Evolutionary conservation across 768 basidiomycete genomes (phyloP).

Genomic region (Tricholoma sp.): DNA sequence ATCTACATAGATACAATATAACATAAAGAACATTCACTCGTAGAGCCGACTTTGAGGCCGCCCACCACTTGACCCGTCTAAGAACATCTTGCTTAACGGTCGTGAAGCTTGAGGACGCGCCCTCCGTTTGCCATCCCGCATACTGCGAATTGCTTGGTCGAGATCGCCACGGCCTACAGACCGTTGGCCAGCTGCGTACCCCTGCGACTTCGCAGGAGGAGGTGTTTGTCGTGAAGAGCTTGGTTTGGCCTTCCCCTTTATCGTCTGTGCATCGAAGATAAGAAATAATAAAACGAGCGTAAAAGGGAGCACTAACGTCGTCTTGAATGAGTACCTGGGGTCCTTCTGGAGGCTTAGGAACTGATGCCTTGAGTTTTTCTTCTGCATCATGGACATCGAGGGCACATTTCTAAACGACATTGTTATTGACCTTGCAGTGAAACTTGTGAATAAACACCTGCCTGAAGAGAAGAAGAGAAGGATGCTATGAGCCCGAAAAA

Average conservation of each 20-base stretch:
- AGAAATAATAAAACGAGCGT: not conserved
- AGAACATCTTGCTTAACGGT: slow-evolving; percentile 75
- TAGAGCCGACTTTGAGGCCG: slow-evolving; percentile 29
- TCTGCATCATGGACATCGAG: slow-evolving; percentile 57
- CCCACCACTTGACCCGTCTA: slow-evolving; percentile 49
- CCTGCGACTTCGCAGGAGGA: slow-evolving; percentile 31
- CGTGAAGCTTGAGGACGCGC: slow-evolving; percentile 35
- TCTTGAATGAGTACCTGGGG: slow-evolving; percentile 14
- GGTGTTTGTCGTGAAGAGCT: slow-evolving; percentile 22
- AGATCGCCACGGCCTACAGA: slow-evolving; percentile 75
- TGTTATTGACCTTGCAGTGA: not conserved
- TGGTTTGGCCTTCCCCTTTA: slow-evolving; percentile 28
- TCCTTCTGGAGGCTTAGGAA: slow-evolving; percentile 19
- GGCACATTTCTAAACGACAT: slow-evolving; percentile 57
- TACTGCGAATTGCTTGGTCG: slow-evolving; percentile 80
- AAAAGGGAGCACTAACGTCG: slow-evolving; percentile 14
- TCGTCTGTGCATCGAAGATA: slow-evolving; percentile 30
- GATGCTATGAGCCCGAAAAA: slow-evolving; percentile 74
- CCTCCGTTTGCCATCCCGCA: slow-evolving; percentile 61
- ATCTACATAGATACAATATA: not conserved
- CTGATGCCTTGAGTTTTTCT: slow-evolving; percentile 24
- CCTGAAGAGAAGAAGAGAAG: slow-evolving; percentile 72
- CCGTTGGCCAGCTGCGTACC: slow-evolving; percentile 35
- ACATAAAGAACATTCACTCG: slow-evolving; percentile 11
- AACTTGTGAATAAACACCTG: slow-evolving; percentile 18